phyloP scores from a whole-genome alignment of 768 basidiomycete genomes.

The Arthromyces matolae region DNA sequence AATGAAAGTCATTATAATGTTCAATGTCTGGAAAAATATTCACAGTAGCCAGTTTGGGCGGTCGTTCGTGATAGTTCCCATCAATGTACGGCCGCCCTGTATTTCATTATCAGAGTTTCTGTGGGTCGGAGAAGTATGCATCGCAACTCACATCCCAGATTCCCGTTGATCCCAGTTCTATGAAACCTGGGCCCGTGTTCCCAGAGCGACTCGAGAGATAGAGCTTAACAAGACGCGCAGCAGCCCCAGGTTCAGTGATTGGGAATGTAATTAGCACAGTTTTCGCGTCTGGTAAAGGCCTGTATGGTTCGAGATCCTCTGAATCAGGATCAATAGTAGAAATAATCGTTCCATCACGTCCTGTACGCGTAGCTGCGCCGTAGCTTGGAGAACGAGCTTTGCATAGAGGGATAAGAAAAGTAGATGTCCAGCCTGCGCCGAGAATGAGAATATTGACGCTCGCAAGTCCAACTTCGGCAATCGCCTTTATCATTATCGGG shows the following conservation, averaged over 20 bases:
- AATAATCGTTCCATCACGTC: constrained; percentile 43
- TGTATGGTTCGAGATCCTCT: constrained; percentile 41
- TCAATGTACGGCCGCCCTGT: not conserved
- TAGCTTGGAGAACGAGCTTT: constrained; percentile 33
- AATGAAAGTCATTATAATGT: too few relatives aligned
- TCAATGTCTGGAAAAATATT: too few relatives aligned
- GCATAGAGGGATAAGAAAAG: constrained; percentile 57
- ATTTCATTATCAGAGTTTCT: not conserved
- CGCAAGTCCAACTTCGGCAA: not conserved
- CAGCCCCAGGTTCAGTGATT: constrained; percentile 43
- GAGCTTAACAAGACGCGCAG: constrained; percentile 41
- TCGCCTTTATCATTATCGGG: too few relatives aligned
- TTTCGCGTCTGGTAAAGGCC: constrained; percentile 45
- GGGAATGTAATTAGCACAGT: constrained; percentile 59
- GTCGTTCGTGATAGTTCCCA: not conserved
- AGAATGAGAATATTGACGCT: constrained; percentile 55
- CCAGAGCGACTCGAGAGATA: constrained; percentile 37
- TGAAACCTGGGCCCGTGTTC: constrained; percentile 33
- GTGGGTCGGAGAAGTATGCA: not conserved
- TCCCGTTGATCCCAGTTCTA: constrained; percentile 58
- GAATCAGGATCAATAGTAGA: constrained; percentile 55
- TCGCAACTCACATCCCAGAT: constrained; percentile 53
- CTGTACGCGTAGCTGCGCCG: constrained; percentile 54
- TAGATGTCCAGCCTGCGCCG: constrained; percentile 65
- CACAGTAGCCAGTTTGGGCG: too few relatives aligned